Conservation (phyloP, 2,329 filamentous ascomycete genomes). For the Botrytis pseudocinerea region DNA sequence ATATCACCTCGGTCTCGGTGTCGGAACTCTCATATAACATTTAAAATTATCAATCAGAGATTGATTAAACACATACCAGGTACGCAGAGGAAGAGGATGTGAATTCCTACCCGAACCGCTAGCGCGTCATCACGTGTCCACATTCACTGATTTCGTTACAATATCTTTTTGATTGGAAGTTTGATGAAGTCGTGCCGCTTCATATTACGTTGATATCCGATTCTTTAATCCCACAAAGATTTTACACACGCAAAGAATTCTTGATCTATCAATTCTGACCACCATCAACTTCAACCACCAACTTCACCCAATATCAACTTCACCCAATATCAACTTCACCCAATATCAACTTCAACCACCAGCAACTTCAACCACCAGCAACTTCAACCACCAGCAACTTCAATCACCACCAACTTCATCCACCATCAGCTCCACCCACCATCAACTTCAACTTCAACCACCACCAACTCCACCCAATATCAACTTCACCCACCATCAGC, state of each 20-base stretch:
- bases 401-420: background rate
- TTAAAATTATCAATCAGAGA: background rate
- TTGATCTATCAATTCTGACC: background rate
- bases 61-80: background rate
- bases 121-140: background rate
- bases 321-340: background rate
- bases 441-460: too few relatives aligned
- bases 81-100: background rate
- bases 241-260: background rate
- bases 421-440: background rate
- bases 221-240: background rate
- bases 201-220: background rate
- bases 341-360: background rate
- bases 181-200: background rate
- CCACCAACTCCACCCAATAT: background rate
- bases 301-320: background rate
- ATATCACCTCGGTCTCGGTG: background rate
- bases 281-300: background rate
- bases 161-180: background rate
- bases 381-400: background rate
- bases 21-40: background rate
- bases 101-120: background rate
- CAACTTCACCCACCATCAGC: background rate
- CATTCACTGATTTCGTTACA: background rate
- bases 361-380: background rate